Evolutionary conservation across 768 basidiomycete genomes (phyloP), one percentile per base, ranked within the genome.

Genomic region (Suillus subalutaceus): DNA sequence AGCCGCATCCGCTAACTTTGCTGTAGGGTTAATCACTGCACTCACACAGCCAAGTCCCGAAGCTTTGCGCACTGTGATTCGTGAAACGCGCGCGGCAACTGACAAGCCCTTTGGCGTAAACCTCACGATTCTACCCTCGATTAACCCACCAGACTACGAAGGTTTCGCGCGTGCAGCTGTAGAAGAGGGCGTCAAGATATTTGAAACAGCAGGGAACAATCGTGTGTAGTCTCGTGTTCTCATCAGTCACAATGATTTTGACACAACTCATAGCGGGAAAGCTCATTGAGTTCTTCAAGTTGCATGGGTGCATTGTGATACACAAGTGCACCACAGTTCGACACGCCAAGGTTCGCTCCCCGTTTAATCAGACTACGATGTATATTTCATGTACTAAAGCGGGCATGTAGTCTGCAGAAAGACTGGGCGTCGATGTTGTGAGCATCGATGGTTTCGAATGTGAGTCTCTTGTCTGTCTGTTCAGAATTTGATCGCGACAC

Each of bases 371-470:
- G 81, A 81, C 78, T 67, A 18, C 18, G 52, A 23, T 50, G 16
- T 5, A 57, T 32, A 56, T 56, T 55, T 68, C 44, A 57, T 23
- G 13, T 64, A 30, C 50, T 59, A 48, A 67, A 43, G 10, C 5
- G 13, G 38, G 10, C 63, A 64, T 46, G 3, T 63, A 85, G 86
- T 80, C 85, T 16, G 90, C 94, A 3, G 90, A 88, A 64, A 85
- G 85, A 59, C 82, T 89, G 74, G 93, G 94, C 3, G 93, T 93
- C n/a, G 94, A 96, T 77, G 80, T 93, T 37, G 71, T 96, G 35
- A 94, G 93, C 69, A 95, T 96, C 37, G 95, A 96, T 66, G 94
- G 95, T 0, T 92, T 96, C 67, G 94, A 96, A 83, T 96, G 94
- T 92, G 66, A 52, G 85, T 64, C 63, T 26, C 63, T 62, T 35